These are phyloP conservation scores for sorghum (Sorghum bicolor) DNA, from an alignment of 176 grass and related monocot genomes.

Conservation along the genomic window Sorghum_bicolor_NCBIv3 NC_012877.2:62084501-62085000, in stretches of 20 bases:
- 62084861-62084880: conserved; percentile 45
- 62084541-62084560: background rate
- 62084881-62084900: conserved; percentile 25
- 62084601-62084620: background rate
- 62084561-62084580: background rate
- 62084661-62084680: conserved; percentile 93
- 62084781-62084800: conserved; percentile 83
- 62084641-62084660: background rate
- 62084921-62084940: background rate
- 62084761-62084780: conserved; percentile 79
- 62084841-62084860: conserved; percentile 47
- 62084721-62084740: conserved; percentile 83
- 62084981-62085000: background rate
- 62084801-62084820: conserved; percentile 83
- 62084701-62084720: conserved; percentile 87
- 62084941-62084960: background rate
- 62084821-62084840: conserved; percentile 79
- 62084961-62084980: background rate
- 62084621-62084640: background rate
- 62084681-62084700: conserved; percentile 85
- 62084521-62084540: background rate
- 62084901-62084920: background rate
- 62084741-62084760: conserved; percentile 93
- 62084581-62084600: background rate
- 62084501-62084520: background rate